phyloP scores from a whole-genome alignment of 2,329 filamentous ascomycete genomes.

The Clonostachys rhizophaga region DNA sequence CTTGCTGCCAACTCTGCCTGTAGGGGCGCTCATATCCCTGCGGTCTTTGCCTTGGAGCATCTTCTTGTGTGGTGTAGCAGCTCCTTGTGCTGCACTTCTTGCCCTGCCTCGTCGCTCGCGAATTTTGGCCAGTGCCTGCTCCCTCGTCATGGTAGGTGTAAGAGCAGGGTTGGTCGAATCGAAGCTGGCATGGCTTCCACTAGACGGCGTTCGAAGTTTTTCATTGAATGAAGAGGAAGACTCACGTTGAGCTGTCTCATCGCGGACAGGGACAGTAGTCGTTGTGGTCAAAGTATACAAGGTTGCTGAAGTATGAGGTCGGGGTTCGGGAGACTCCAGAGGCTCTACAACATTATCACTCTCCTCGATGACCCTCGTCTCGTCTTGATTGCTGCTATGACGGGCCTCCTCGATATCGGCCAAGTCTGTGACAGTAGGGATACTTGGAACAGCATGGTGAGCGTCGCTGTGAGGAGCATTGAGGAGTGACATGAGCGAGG shows the following conservation, averaged over 20 bases:
- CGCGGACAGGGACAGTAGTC: slow-evolving; percentile 47
- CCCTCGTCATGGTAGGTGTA: slow-evolving; percentile 64
- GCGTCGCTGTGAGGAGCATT: slow-evolving; percentile 44
- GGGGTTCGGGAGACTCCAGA: slow-evolving; percentile 16
- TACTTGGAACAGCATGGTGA: slow-evolving; percentile 23
- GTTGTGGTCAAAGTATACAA: slow-evolving; percentile 44
- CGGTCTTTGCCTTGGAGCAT: slow-evolving; percentile 44
- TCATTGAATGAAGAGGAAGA: slow-evolving; percentile 37
- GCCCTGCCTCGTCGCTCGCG: slow-evolving; percentile 67
- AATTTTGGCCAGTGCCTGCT: slow-evolving; percentile 72
- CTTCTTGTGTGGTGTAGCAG: slow-evolving; percentile 51
- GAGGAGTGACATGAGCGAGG: slow-evolving; percentile 57
- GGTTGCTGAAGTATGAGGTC: slow-evolving; percentile 40
- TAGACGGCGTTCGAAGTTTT: slow-evolving; percentile 38
- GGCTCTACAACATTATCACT: slow-evolving; percentile 3
- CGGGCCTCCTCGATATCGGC: neutral
- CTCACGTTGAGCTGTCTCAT: slow-evolving; percentile 28
- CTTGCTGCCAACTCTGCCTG: slow-evolving; percentile 12
- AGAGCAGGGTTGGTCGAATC: slow-evolving; percentile 53
- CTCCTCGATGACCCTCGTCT: neutral
- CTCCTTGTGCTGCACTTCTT: slow-evolving; percentile 60
- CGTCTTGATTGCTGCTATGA: neutral
- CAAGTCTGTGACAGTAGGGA: slow-evolving; percentile 31
- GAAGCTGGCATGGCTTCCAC: slow-evolving; percentile 33
- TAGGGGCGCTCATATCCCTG: slow-evolving; percentile 44